These are phyloP conservation scores for Sordariomycetes sp. DNA, from an alignment of 2,329 filamentous ascomycete genomes.

Conservation along the genomic window DNA sequence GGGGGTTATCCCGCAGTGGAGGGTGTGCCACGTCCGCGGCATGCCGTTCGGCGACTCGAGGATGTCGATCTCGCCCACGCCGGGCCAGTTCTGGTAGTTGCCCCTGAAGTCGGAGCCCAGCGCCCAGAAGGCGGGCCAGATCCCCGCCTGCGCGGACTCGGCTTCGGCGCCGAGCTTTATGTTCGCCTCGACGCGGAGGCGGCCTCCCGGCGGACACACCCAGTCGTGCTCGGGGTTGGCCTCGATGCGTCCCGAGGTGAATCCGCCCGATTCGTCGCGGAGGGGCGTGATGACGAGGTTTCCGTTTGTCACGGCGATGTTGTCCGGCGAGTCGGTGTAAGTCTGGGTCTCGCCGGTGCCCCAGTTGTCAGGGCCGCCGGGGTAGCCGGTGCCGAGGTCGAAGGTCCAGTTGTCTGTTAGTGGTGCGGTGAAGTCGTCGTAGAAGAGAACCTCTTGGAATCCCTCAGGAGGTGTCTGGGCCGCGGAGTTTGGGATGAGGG, in stretches of 20 bases:
- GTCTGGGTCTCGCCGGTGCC: constrained; percentile 36
- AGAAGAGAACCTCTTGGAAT: constrained; percentile 14
- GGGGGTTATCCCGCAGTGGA: constrained; percentile 28
- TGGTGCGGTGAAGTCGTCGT: constrained; percentile 15
- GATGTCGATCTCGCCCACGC: constrained; percentile 32
- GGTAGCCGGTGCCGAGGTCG: constrained; percentile 32
- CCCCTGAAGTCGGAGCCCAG: constrained; percentile 26
- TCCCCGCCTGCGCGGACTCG: constrained; percentile 20
- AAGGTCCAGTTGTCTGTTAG: constrained; percentile 24
- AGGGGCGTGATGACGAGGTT: constrained; percentile 24
- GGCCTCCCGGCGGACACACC: constrained; percentile 17
- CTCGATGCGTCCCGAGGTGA: constrained; percentile 35
- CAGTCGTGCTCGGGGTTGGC: constrained; percentile 22
- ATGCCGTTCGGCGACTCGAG: constrained; percentile 30
- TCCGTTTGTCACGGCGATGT: constrained; percentile 23
- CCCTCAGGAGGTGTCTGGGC: constrained; percentile 7
- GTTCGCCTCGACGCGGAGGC: constrained; percentile 25
- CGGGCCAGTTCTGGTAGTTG: constrained; percentile 28
- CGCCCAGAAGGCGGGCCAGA: constrained; percentile 37
- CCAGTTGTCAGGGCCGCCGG: constrained; percentile 32
- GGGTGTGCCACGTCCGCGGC: constrained; percentile 20
- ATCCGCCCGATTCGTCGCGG: constrained; percentile 16
- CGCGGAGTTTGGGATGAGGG: background rate
- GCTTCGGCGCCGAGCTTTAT: constrained; percentile 22
- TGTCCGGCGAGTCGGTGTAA: constrained; percentile 28